Percentiles rank a stretch among this genome's conserved stretches.
Conservation (phyloP, 768 basidiomycete genomes). For the Leccinum fibrillosum region DNA sequence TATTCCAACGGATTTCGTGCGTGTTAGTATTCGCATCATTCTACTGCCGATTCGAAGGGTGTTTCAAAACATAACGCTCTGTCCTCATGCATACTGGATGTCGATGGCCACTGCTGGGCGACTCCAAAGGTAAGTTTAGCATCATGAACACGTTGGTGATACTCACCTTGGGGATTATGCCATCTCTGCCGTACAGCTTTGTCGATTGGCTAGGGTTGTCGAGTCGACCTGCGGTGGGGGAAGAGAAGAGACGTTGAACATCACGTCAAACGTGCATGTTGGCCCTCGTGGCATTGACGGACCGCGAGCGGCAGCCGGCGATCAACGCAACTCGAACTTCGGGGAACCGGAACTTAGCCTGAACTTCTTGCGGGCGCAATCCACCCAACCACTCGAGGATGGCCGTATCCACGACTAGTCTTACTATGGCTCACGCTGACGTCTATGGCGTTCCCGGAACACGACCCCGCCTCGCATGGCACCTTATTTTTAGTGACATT, state of each 20-base stretch:
- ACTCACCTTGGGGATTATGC: constrained; percentile 8
- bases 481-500: constrained; percentile 8
- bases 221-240: constrained; percentile 6
- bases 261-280: constrained; percentile 10
- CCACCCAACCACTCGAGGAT: constrained; percentile 16
- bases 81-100: constrained; percentile 6
- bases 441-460: constrained; percentile 10
- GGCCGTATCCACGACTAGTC: not conserved
- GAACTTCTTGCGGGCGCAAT: not conserved
- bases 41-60: not conserved
- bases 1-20: constrained; percentile 4
- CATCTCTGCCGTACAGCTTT: not conserved
- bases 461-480: not conserved
- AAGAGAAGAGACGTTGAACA: constrained; percentile 1
- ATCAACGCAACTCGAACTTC: not conserved
- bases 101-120: not conserved
- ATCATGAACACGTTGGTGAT: not conserved
- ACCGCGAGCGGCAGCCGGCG: constrained; percentile 13
- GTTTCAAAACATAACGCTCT: not conserved
- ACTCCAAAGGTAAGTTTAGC: not conserved
- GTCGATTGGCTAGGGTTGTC: constrained; percentile 2
- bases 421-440: constrained; percentile 4
- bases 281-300: constrained; percentile 7
- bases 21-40: constrained; percentile 6
- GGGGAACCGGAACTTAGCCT: not conserved